Base-by-base conservation (phyloP, 768 basidiomycete species). In the Pulveroboletus ravenelii region DNA sequence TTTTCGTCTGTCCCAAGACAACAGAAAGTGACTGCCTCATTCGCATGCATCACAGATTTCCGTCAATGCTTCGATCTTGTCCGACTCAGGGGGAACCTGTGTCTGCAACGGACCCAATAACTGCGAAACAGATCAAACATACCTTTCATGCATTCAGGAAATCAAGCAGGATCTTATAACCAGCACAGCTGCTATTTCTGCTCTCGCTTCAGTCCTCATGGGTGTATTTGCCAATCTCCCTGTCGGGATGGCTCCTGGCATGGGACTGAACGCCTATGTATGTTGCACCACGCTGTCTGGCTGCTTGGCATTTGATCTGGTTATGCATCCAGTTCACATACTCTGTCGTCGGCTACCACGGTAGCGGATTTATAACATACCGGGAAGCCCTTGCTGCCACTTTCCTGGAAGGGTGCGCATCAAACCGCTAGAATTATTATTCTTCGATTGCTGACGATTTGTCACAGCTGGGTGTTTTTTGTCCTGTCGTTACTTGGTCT, bases 161-260 rank as follows among this genome's bases (percentile, higher is more conserved):
- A 74, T 90, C 15, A 79, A 78, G 20, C 78, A 79, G 47, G 89
- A 93, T 64, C 79, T 93, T 51, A 90, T 93, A 61, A 90, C 86
- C 6, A 78, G 85, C 12, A 92, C 90, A 0, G 88, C 89, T 10
- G 84, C 87, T 48, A 78, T 90, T 52, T 75, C 87, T 4, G 81
- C 86, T 1, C 77, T 93, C 7, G 69, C 88, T 10, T 86, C 85
- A 15, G 80, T 85, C 64, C 77, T 91, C 52, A 90, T 93, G 89
- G 91, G 91, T 41, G 69, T 84, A 13, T 65, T 91, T 20, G 91
- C 88, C 35, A 93, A 93, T 63, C 72, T 93, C n/a, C 91, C 91
- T 2, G 80, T 93, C n/a, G 89, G 85, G 29, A 79, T 93, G 68
- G 90, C 90, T 2, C 90, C 90, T 18, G 91, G 91, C 51, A 75